Evolutionary conservation across 2,329 filamentous ascomycete species (phyloP).

Genomic region (Dactylonectria estremocensis): DNA sequence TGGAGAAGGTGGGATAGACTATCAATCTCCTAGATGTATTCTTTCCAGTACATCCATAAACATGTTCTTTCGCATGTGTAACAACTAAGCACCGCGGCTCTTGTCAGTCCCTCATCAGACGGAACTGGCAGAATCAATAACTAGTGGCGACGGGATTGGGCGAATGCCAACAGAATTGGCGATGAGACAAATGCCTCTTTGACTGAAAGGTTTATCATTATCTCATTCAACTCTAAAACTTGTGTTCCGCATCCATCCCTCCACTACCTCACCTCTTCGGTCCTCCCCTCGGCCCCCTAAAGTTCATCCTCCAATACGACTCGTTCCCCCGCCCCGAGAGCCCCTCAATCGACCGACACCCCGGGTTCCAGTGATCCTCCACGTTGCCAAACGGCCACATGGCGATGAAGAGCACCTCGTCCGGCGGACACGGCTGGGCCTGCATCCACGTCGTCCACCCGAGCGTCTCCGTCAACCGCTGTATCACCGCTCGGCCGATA

Average conservation of each 20-base stretch:
- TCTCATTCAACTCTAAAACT: background rate
- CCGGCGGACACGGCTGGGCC: slow-evolving; percentile 65
- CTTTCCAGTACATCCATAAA: no score
- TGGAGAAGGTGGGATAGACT: no score
- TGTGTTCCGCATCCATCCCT: background rate
- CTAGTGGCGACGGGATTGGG: no score
- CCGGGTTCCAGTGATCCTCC: slow-evolving; percentile 65
- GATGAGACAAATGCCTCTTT: background rate
- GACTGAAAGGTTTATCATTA: background rate
- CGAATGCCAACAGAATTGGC: background rate
- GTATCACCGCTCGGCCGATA: slow-evolving; percentile 37
- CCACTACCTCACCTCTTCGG: background rate
- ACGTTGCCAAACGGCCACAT: slow-evolving; percentile 73
- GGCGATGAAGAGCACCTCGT: slow-evolving; percentile 73
- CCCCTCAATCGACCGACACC: slow-evolving; percentile 48
- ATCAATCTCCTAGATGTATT: no score
- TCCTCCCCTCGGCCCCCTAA: slow-evolving; percentile 5
- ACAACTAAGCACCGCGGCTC: no score
- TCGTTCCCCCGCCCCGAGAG: slow-evolving; percentile 37
- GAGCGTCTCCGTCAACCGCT: slow-evolving; percentile 62
- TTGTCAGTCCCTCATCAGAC: no score
- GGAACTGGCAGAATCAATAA: no score
- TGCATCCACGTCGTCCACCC: slow-evolving; percentile 74
- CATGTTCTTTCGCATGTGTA: no score
- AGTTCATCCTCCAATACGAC: slow-evolving; percentile 45